Conservation (phyloP, 768 basidiomycete species). For the Lenzites betulinus region DNA sequence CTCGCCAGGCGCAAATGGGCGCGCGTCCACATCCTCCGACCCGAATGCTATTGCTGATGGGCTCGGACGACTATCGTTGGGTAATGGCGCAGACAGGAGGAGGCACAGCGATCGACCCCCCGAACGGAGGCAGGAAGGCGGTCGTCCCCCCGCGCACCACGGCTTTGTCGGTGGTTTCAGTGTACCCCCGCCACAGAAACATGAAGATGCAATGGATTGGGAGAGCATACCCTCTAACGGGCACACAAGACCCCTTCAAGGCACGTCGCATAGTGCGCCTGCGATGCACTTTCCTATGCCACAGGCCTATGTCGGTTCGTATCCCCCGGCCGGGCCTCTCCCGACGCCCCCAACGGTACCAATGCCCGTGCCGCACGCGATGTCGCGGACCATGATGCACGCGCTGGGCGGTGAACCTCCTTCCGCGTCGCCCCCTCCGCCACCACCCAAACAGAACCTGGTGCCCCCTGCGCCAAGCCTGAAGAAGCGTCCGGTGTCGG, state of each 20-base stretch:
- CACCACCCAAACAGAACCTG: conserved; percentile 22
- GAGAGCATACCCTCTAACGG: neutral
- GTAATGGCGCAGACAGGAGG: neutral
- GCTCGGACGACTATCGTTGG: conserved; percentile 8
- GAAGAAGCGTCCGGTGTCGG: conserved; percentile 39
- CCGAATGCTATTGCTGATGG: neutral
- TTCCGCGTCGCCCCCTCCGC: conserved; percentile 12
- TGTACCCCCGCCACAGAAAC: neutral
- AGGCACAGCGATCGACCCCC: too few relatives aligned
- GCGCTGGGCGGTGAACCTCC: conserved; percentile 27
- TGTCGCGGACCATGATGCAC: conserved; percentile 41
- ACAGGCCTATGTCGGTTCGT: neutral
- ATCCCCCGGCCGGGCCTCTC: conserved; percentile 21
- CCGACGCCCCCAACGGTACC: conserved; percentile 28
- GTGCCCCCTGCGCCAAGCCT: conserved; percentile 16
- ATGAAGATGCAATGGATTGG: neutral
- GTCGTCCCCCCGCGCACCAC: neutral
- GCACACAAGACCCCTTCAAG: neutral
- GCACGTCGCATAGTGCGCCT: neutral
- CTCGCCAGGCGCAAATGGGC: neutral
- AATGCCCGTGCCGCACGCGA: conserved; percentile 38
- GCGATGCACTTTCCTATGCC: neutral
- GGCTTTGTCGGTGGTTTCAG: conserved; percentile 55
- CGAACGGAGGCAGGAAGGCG: neutral
- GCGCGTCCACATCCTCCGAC: conserved; percentile 4